Evolutionary conservation across 805 yeast species (phyloP), one percentile per base, ranked within the genome.

Genomic region (Suhomyces xylopsoci): DNA sequence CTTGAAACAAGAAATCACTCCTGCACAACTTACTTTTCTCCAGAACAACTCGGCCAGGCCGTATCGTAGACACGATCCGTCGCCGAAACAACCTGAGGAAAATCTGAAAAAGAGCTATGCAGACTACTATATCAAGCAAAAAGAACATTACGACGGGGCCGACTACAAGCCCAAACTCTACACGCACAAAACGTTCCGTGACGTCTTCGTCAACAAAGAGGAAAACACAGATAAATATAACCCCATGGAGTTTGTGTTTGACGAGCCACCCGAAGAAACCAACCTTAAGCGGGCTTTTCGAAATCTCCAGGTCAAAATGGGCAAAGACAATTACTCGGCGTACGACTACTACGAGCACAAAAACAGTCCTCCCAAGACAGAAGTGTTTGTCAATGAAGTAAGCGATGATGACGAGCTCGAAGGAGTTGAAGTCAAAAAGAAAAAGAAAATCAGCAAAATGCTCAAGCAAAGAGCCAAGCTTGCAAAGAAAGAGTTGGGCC

Each of bases 201-300:
- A 74, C 5, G 76, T 75, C 3, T 74, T 75, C 52, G 55, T 57
- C 12, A 68, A 69, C 41, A 60, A 61, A 22, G 66, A 69, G 6
- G 75, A 71, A 47, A 61, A 59, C 17, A 55, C 57, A 34, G 67
- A 61, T 36, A 62, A 60, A 42, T 68, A 69, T 47, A 74, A 71
- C 51, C 80, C 80, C 2, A 69, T 70, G 56, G 77, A 73, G 50
- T 58, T 63, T 40, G 79, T 76, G 5, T 76, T 76, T 55, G 68
- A 69, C 36, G 62, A 58, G 25, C 62, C 57, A 20, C 64, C 59
- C 8, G 64, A 60, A 44, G 47, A 36, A 22, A 48, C 48, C 7
- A 52, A 50, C 19, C 48, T 71, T 19, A 58, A 51, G n/a, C 45
- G 60, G 20, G 71, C 70, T 1, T 59, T 71, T 38, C 66, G 64